A percentile compares a stretch with the other conserved stretches of the same genome.
These are phyloP conservation scores for Colletotrichum kahawae DNA, from an alignment of 2,329 filamentous ascomycete genomes.

Conservation along the genomic window DNA sequence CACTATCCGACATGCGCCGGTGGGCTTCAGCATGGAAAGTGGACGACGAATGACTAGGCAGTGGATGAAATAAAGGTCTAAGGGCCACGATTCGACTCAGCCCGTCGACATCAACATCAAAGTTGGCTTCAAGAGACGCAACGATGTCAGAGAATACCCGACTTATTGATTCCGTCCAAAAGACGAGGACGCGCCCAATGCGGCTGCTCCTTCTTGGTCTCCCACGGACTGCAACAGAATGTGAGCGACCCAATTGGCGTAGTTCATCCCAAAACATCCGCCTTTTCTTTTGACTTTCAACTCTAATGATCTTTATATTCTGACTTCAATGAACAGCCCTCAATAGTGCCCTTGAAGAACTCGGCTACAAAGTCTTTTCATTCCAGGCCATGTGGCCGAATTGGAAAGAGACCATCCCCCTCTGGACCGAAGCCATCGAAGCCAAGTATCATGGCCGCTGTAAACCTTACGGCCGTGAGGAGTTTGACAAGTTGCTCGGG, in stretches of 20 bases:
- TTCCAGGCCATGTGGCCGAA: background rate
- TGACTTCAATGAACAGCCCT: background rate
- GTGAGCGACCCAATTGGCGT: background rate
- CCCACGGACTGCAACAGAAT: background rate
- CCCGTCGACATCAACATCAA: background rate
- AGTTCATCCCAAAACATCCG: background rate
- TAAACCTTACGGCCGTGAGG: background rate
- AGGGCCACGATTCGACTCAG: background rate
- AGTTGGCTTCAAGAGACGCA: accelerated
- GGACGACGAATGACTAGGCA: background rate
- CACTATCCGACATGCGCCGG: background rate
- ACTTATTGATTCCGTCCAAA: background rate
- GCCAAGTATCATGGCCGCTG: background rate
- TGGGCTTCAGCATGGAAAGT: background rate
- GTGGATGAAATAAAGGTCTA: background rate
- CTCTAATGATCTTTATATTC: background rate
- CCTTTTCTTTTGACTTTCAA: background rate
- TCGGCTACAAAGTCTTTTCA: background rate
- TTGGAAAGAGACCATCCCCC: background rate
- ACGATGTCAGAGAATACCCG: background rate
- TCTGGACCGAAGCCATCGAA: background rate
- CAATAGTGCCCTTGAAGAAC: background rate
- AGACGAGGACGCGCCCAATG: background rate
- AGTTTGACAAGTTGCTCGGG: background rate
- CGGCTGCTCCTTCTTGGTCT: background rate